Percentiles rank a stretch among this genome's conserved stretches.
Conservation (phyloP, 345 rosid genomes). For the Corymbia maculata region DNA sequence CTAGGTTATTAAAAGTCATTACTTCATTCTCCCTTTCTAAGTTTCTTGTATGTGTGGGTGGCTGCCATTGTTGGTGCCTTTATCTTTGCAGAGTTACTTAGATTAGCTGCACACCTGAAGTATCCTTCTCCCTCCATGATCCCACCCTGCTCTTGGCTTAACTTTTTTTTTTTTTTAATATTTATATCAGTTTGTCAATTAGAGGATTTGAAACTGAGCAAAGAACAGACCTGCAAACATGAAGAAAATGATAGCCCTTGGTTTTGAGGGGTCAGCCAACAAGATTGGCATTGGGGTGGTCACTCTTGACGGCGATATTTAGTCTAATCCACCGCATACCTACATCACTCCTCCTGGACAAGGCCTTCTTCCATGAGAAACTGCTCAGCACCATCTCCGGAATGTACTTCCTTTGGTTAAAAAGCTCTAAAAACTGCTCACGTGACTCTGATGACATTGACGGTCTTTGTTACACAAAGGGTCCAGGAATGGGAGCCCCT, state of each 20-base stretch:
- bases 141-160: not conserved
- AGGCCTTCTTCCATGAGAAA: conserved; percentile 89
- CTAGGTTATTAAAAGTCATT: too few species aligned
- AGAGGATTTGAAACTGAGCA: too few species aligned
- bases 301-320: conserved; percentile 50
- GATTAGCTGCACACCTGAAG: too few species aligned
- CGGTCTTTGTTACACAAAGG: conserved; percentile 86
- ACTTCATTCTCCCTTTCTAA: too few species aligned
- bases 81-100: too few species aligned
- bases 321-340: conserved; percentile 28
- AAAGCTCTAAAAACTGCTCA: conserved; percentile 54
- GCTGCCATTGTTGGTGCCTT: not conserved
- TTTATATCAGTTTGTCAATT: too few species aligned
- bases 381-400: conserved; percentile 77
- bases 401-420: conserved; percentile 71
- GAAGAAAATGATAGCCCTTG: conserved; percentile 80
- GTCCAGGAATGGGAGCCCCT: conserved; percentile 95
- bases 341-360: conserved; percentile 94
- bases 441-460: conserved; percentile 57
- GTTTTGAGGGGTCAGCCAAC: conserved; percentile 93
- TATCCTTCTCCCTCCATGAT: too few species aligned
- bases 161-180: not conserved
- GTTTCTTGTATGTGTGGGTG: not conserved
- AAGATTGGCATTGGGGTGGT: conserved; percentile 88
- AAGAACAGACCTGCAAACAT: conserved; percentile 6